Conservation (phyloP, 306 rosid species). For the Argentina anserina region DNA sequence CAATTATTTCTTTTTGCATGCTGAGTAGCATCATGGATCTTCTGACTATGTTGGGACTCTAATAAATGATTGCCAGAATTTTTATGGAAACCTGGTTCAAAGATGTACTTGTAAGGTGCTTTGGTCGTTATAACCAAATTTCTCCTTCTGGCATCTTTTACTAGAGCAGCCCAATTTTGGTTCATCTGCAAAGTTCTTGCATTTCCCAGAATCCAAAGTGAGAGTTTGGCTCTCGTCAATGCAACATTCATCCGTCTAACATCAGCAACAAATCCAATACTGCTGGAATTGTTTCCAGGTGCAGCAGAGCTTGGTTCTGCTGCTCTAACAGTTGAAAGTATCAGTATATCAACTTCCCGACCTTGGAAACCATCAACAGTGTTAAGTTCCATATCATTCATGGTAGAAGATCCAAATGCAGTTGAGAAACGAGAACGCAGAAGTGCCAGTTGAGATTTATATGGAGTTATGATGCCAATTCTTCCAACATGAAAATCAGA, state of each 20-base stretch:
- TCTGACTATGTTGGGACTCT: slow-evolving; percentile 33
- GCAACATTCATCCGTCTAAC: slow-evolving; percentile 99
- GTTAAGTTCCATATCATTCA: slow-evolving; percentile 67
- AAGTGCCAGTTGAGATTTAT: slow-evolving; percentile 78
- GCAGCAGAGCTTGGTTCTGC: slow-evolving; percentile 33
- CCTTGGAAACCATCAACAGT: slow-evolving; percentile 99
- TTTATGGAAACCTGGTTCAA: slow-evolving; percentile 34
- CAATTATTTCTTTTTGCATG: slow-evolving; percentile 22
- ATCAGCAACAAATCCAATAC: slow-evolving; percentile 96
- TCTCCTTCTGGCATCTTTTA: slow-evolving; percentile 81
- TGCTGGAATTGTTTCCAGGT: slow-evolving; percentile 47
- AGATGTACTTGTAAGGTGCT: slow-evolving; percentile 62
- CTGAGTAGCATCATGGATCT: slow-evolving; percentile 31
- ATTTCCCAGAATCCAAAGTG: slow-evolving; percentile 93
- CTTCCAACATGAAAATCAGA: slow-evolving; percentile 70
- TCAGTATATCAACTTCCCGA: slow-evolving; percentile 86
- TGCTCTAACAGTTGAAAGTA: slow-evolving; percentile 96
- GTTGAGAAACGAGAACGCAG: slow-evolving; percentile 69
- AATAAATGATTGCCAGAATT: slow-evolving; percentile 29
- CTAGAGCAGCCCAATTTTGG: slow-evolving; percentile 79
- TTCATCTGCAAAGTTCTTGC: slow-evolving; percentile 80
- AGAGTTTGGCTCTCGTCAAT: slow-evolving; percentile 83
- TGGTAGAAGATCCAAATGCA: slow-evolving; percentile 68
- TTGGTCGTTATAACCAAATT: slow-evolving; percentile 47
- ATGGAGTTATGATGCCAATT: slow-evolving; percentile 91